These are phyloP conservation scores for Moesziomyces sp. DNA, from an alignment of 1,284 basidiomycete genomes.

Conservation along the genomic window DNA sequence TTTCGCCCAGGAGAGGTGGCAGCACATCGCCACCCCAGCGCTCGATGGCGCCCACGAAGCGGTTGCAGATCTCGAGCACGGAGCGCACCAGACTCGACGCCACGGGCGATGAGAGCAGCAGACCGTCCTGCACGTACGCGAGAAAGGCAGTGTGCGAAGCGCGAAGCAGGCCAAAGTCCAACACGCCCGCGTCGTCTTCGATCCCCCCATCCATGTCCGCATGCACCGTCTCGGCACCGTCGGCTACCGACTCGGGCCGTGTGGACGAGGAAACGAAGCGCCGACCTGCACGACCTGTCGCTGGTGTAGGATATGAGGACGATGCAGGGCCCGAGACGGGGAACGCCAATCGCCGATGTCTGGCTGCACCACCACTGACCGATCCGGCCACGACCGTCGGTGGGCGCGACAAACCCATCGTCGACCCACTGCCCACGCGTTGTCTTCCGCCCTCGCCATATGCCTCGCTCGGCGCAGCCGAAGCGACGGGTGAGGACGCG, in stretches of 20 bases:
- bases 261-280: constrained; percentile 36
- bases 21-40: constrained; percentile 91
- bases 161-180: constrained; percentile 84
- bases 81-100: constrained; percentile 75
- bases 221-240: constrained; percentile 27
- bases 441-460: constrained; percentile 23
- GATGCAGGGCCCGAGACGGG: constrained; percentile 43
- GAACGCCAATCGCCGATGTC: constrained; percentile 22
- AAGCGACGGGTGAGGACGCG: constrained; percentile 15
- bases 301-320: constrained; percentile 5
- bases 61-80: constrained; percentile 82
- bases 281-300: constrained; percentile 18
- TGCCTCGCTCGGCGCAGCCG: constrained; percentile 26
- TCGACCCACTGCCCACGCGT: constrained; percentile 18
- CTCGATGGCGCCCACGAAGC: constrained; percentile 80
- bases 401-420: constrained; percentile 12
- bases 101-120: constrained; percentile 76
- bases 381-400: constrained; percentile 13
- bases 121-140: constrained; percentile 81
- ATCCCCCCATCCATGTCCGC: constrained; percentile 47
- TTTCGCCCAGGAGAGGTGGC: constrained; percentile 82
- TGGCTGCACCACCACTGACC: constrained; percentile 4
- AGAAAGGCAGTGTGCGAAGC: constrained; percentile 83
- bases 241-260: constrained; percentile 28
- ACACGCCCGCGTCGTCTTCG: constrained; percentile 8